These are phyloP conservation scores for Dillenia suffruticosa DNA, from an alignment of 164 flowering plant genomes.

Conservation along the genomic window DNA sequence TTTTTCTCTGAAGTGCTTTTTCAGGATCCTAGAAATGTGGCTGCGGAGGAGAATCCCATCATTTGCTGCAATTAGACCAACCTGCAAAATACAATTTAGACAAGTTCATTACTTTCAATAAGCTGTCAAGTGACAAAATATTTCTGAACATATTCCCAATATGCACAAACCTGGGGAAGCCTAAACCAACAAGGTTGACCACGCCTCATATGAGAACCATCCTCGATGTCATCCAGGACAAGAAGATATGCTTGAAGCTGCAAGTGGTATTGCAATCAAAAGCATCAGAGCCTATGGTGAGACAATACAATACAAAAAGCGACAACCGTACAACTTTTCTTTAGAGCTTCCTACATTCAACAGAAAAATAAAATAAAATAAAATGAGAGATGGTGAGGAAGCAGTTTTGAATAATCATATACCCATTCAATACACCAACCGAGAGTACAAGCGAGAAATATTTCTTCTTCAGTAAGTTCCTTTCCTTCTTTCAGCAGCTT, in stretches of 20 bases:
- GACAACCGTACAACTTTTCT: too few relatives aligned
- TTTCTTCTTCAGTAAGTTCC: slow-evolving; percentile 62
- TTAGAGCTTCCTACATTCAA: too few relatives aligned
- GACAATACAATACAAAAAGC: too few relatives aligned
- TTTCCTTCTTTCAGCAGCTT: slow-evolving; percentile 64
- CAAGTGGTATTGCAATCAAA: slow-evolving; percentile 12
- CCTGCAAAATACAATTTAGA: slow-evolving; percentile 35
- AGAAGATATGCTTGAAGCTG: slow-evolving; percentile 98
- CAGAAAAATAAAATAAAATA: too few relatives aligned
- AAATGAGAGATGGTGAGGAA: neutral
- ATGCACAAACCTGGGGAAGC: slow-evolving; percentile 56
- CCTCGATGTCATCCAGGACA: slow-evolving; percentile 97
- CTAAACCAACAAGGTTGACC: slow-evolving; percentile 96
- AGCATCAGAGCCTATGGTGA: neutral
- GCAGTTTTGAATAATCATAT: slow-evolving; percentile 4
- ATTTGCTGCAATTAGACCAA: slow-evolving; percentile 86
- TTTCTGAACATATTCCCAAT: neutral
- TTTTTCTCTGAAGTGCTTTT: slow-evolving; percentile 69
- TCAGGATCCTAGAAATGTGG: slow-evolving; percentile 79
- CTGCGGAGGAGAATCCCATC: slow-evolving; percentile 88
- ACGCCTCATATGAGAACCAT: slow-evolving; percentile 77
- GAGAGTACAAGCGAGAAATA: slow-evolving; percentile 65
- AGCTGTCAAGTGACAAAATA: too few relatives aligned
- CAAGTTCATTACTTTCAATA: neutral
- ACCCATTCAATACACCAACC: slow-evolving; percentile 99